Evolutionary conservation across 176 grass and related monocot species (phyloP).

Genomic region (Eremochloa ophiuroides): DNA sequence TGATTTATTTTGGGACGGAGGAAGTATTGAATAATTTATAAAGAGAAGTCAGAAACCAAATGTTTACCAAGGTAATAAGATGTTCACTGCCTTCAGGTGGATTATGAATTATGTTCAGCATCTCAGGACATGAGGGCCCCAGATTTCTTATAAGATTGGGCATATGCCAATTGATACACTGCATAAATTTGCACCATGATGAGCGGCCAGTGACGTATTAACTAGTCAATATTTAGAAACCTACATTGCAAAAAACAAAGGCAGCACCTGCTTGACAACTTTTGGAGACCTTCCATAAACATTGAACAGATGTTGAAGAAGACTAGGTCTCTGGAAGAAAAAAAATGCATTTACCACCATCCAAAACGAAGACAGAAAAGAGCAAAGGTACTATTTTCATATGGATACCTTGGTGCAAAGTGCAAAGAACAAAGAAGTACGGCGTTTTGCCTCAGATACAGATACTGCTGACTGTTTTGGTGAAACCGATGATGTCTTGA

Average conservation of each 20-base stretch:
- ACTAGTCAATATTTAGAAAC: slow-evolving; percentile 25
- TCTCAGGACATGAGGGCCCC: slow-evolving; percentile 68
- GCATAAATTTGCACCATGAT: slow-evolving; percentile 38
- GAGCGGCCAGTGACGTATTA: slow-evolving; percentile 9
- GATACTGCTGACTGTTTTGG: slow-evolving; percentile 41
- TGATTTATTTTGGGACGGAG: background rate
- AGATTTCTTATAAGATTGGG: slow-evolving; percentile 72
- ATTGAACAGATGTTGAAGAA: slow-evolving; percentile 76
- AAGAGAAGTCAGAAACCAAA: slow-evolving; percentile 24
- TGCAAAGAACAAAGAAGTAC: slow-evolving; percentile 89
- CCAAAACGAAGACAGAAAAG: background rate
- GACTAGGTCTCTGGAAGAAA: slow-evolving; percentile 72
- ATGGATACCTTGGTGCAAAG: slow-evolving; percentile 86
- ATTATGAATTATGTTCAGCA: slow-evolving; percentile 86
- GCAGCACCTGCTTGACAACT: slow-evolving; percentile 85
- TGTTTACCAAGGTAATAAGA: slow-evolving; percentile 75
- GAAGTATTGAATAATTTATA: slow-evolving; percentile 7
- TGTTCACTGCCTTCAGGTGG: slow-evolving; percentile 94
- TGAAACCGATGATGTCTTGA: slow-evolving; percentile 38
- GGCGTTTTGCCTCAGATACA: slow-evolving; percentile 57
- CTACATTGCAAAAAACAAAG: slow-evolving; percentile 16
- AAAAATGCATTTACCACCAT: slow-evolving; percentile 32
- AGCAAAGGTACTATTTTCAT: background rate
- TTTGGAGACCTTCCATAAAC: slow-evolving; percentile 82
- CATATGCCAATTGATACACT: slow-evolving; percentile 84